These are phyloP conservation scores for Trametes villosa DNA, from an alignment of 768 basidiomycete genomes.

Conservation along the genomic window DNA sequence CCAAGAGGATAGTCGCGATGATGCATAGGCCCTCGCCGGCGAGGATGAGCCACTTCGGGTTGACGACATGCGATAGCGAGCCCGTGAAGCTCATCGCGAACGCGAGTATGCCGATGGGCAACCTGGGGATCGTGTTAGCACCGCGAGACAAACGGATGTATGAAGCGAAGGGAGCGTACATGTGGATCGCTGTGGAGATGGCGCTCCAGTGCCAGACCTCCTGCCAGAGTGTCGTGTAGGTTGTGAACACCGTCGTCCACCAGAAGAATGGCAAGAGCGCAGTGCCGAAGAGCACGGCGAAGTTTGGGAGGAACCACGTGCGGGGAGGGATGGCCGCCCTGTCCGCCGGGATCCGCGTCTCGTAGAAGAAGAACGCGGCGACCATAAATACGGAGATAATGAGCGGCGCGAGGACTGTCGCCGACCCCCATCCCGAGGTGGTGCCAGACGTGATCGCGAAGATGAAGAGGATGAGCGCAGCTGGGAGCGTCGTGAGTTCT, in stretches of 20 bases:
- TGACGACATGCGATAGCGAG: constrained; percentile 38
- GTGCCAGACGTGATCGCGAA: constrained; percentile 46
- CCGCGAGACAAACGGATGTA: neutral
- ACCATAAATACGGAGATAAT: constrained; percentile 44
- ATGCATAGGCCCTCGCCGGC: constrained; percentile 44
- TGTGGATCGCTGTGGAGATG: constrained; percentile 44
- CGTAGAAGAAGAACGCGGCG: constrained; percentile 48
- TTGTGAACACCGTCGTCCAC: constrained; percentile 42
- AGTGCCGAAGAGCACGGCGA: constrained; percentile 40
- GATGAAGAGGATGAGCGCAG: constrained; percentile 40
- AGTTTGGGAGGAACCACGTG: constrained; percentile 46
- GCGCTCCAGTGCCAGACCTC: constrained; percentile 39
- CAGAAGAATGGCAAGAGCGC: constrained; percentile 45
- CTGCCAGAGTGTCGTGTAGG: constrained; percentile 42
- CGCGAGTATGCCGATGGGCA: constrained; percentile 47
- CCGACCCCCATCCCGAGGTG: constrained; percentile 45
- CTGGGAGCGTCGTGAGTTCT: too few species aligned
- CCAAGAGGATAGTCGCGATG: constrained; percentile 45
- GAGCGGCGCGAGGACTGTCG: constrained; percentile 47
- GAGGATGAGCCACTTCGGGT: constrained; percentile 52
- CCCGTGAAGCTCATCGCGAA: constrained; percentile 45
- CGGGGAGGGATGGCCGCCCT: constrained; percentile 42
- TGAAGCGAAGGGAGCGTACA: constrained; percentile 29
- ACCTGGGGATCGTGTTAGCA: constrained; percentile 14
- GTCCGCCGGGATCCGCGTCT: constrained; percentile 39